Conservation (phyloP, 2,329 filamentous ascomycete genomes). For the Neoscytalidium dimidiatum region DNA sequence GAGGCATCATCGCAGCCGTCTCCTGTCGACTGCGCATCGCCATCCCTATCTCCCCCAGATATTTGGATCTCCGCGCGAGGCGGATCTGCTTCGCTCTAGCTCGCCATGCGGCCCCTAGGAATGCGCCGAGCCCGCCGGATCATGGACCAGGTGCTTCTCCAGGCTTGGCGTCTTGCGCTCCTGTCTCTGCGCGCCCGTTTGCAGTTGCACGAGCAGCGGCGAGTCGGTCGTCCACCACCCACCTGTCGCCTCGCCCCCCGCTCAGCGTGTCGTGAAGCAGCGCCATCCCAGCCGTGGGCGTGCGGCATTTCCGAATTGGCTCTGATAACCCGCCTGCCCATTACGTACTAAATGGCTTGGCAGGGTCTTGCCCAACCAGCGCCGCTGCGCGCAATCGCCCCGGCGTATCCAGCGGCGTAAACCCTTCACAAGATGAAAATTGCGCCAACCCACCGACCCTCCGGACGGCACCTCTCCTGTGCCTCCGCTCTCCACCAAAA, state of each 20-base stretch:
- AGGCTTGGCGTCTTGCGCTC: slow-evolving; percentile 2
- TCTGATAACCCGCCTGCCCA: slow-evolving; percentile 10
- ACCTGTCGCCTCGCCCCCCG: no score
- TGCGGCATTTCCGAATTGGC: slow-evolving; percentile 11
- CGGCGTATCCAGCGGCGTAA: slow-evolving; percentile 14
- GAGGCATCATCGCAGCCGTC: neutral
- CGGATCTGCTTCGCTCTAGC: slow-evolving; percentile 11
- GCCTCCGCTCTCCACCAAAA: neutral
- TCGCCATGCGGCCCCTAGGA: neutral
- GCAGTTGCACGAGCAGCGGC: neutral
- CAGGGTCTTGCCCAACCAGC: slow-evolving; percentile 12
- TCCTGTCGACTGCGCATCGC: neutral
- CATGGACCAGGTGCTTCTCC: slow-evolving; percentile 6
- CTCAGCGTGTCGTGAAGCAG: neutral
- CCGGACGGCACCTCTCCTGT: neutral
- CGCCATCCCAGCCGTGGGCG: neutral
- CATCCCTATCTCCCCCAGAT: slow-evolving; percentile 10
- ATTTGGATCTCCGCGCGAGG: slow-evolving; percentile 15
- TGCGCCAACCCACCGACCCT: slow-evolving; percentile 4
- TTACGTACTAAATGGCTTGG: slow-evolving; percentile 17
- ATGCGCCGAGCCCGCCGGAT: slow-evolving; percentile 10
- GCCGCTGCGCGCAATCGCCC: slow-evolving; percentile 1
- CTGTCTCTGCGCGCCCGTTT: neutral
- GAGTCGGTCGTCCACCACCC: neutral
- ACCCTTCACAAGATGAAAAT: slow-evolving; percentile 10